A percentile compares a stretch with the other conserved stretches of the same genome.
Evolutionary conservation across 805 yeast species (phyloP).

Genomic region (Yamadazyma insecticola): DNA sequence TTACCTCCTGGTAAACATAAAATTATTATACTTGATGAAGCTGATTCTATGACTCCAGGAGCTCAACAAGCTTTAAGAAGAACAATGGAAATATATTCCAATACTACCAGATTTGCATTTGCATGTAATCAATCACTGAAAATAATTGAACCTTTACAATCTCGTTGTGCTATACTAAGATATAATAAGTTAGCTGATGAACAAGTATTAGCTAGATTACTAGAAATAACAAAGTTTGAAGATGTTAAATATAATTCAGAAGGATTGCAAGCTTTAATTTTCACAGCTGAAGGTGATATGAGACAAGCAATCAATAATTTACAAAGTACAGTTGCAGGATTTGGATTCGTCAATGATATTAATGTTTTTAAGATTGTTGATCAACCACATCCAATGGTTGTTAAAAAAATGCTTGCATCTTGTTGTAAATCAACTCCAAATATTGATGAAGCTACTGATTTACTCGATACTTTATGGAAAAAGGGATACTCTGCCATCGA

Average conservation of each 20-base stretch:
- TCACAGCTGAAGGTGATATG: slow-evolving; percentile 98
- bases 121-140: slow-evolving; percentile 94
- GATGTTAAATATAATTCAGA: slow-evolving; percentile 76
- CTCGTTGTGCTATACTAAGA: slow-evolving; percentile 91
- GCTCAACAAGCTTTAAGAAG: slow-evolving; percentile 93
- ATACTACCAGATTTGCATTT: slow-evolving; percentile 95
- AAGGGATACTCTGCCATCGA: slow-evolving; percentile 94
- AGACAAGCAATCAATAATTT: slow-evolving; percentile 94
- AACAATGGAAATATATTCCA: slow-evolving; percentile 64
- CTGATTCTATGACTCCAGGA: slow-evolving; percentile 95
- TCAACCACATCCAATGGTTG: slow-evolving; percentile 89
- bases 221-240: slow-evolving; percentile 68
- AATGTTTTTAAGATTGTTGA: slow-evolving; percentile 95
- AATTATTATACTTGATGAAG: slow-evolving; percentile 90
- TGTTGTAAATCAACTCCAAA: slow-evolving; percentile 30
- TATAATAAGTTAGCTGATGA: slow-evolving; percentile 78
- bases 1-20: slow-evolving; percentile 89
- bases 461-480: slow-evolving; percentile 69
- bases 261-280: slow-evolving; percentile 87
- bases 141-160: slow-evolving; percentile 94
- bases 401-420: slow-evolving; percentile 55
- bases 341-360: slow-evolving; percentile 83
- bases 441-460: slow-evolving; percentile 62
- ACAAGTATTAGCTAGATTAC: slow-evolving; percentile 72
- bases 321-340: slow-evolving; percentile 93